Conservation (phyloP, 129 eudicot species). For the Smallanthus sonchifolius region DNA sequence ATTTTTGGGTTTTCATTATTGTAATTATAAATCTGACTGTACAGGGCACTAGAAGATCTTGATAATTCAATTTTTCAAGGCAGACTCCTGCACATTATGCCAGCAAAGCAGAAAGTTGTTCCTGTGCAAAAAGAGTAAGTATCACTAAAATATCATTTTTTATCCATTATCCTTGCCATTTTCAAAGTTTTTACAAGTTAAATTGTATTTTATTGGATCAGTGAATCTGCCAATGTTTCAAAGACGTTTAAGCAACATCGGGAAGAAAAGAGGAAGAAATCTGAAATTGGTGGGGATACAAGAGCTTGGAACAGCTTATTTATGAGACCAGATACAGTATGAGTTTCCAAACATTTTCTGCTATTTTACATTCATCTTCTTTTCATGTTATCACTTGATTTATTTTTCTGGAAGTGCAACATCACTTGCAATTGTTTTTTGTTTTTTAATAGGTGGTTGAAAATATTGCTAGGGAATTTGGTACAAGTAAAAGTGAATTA, state of each 20-base stretch:
- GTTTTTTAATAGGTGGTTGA: conserved; percentile 58
- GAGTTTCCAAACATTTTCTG: conserved; percentile 18
- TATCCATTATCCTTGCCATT: background rate
- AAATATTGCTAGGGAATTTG: conserved; percentile 75
- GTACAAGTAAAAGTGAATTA: conserved; percentile 74
- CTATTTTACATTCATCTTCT: background rate
- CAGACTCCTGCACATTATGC: conserved; percentile 81
- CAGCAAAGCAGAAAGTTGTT: conserved; percentile 61
- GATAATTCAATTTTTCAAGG: conserved; percentile 91
- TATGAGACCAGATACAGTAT: conserved; percentile 88
- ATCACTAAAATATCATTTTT: background rate
- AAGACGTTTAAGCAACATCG: conserved; percentile 72
- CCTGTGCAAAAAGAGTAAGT: conserved; percentile 60
- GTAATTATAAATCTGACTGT: conserved; percentile 1
- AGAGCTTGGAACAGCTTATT: conserved; percentile 85
- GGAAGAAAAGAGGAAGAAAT: conserved; percentile 67
- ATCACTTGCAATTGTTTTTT: background rate
- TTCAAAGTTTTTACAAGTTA: background rate
- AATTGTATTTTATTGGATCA: conserved; percentile 24
- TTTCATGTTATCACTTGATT: background rate
- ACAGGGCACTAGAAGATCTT: conserved; percentile 83
- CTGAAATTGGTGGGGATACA: conserved; percentile 83
- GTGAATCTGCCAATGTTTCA: conserved; percentile 16
- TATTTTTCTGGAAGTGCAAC: background rate
- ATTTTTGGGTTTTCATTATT: background rate